Evolutionary conservation across 352 stramenopile genomes (phyloP).

Genomic region (Globisporangium abappressorium): DNA sequence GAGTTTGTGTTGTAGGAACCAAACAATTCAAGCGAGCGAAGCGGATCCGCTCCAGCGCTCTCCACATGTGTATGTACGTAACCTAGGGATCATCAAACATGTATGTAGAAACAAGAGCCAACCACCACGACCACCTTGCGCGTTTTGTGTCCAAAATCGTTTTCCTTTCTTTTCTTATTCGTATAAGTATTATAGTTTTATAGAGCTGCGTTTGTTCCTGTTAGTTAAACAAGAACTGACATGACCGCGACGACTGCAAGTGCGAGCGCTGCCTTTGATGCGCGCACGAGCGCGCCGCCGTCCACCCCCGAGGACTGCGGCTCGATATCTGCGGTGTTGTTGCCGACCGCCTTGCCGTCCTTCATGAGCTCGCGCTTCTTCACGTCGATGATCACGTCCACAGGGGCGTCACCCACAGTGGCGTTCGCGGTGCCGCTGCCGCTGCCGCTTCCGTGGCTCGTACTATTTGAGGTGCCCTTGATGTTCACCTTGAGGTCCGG

Average conservation of each 20-base stretch:
- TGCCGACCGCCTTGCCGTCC: not conserved
- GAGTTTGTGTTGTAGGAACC: constrained; percentile 56
- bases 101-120: not conserved
- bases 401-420: constrained; percentile 6
- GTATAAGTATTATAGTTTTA: not conserved
- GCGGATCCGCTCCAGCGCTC: too few species aligned
- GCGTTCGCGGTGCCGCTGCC: not conserved
- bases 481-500: constrained; percentile 28
- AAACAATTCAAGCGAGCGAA: not conserved
- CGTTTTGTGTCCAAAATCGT: not conserved
- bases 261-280: constrained; percentile 6
- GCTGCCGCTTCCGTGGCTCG: not conserved
- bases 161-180: constrained; percentile 2
- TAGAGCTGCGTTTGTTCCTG: not conserved
- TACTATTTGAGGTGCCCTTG: constrained; percentile 16
- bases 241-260: constrained; percentile 10
- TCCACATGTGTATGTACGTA: constrained; percentile 2
- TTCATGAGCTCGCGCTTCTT: constrained; percentile 48
- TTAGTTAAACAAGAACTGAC: constrained; percentile 7
- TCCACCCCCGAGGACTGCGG: not conserved
- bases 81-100: not conserved
- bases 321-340: constrained; percentile 9
- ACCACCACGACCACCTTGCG: not conserved
- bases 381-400: constrained; percentile 44
- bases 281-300: not conserved